A percentile compares a stretch with the other conserved stretches of the same genome.
Conservation (phyloP, 2,329 filamentous ascomycete genomes). For the Taxawa tesnikishii region DNA sequence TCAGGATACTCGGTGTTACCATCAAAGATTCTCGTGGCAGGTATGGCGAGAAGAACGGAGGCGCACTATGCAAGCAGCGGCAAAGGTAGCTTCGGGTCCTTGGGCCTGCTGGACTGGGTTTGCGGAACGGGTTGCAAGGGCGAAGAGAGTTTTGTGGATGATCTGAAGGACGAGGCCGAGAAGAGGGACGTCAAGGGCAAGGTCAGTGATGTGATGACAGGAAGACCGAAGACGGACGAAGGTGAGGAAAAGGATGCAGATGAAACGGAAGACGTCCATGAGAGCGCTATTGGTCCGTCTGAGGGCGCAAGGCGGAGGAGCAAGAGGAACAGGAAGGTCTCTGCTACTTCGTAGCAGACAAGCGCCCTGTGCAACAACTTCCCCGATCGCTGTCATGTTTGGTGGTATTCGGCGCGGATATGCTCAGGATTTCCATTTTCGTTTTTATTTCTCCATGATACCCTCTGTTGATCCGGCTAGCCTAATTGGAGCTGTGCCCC, state of each 20-base stretch:
- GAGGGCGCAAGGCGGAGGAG: not conserved
- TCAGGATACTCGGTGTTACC: conserved; percentile 55
- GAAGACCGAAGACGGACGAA: not conserved
- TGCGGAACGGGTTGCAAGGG: conserved; percentile 37
- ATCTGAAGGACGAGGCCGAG: conserved; percentile 42
- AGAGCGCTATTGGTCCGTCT: not conserved
- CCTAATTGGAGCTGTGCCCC: too few species aligned
- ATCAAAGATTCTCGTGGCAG: conserved; percentile 43
- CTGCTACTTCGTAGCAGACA: conserved; percentile 1
- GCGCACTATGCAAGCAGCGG: conserved; percentile 41
- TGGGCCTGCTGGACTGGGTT: conserved; percentile 51
- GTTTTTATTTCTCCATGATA: too few species aligned
- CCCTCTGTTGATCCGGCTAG: too few species aligned
- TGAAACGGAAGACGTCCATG: not conserved
- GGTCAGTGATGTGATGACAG: conserved; percentile 17
- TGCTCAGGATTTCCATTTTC: too few species aligned
- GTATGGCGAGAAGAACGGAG: conserved; percentile 46
- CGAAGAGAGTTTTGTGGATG: conserved; percentile 40
- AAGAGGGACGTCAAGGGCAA: conserved; percentile 40
- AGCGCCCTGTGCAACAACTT: too few species aligned
- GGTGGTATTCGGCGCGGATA: too few species aligned
- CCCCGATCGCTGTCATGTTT: too few species aligned
- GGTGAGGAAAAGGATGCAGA: conserved; percentile 1
- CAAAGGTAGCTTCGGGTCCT: conserved; percentile 44
- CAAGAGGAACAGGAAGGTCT: not conserved